Conservation (phyloP, 1,284 basidiomycete species). For the Fistulina hepatica region DNA sequence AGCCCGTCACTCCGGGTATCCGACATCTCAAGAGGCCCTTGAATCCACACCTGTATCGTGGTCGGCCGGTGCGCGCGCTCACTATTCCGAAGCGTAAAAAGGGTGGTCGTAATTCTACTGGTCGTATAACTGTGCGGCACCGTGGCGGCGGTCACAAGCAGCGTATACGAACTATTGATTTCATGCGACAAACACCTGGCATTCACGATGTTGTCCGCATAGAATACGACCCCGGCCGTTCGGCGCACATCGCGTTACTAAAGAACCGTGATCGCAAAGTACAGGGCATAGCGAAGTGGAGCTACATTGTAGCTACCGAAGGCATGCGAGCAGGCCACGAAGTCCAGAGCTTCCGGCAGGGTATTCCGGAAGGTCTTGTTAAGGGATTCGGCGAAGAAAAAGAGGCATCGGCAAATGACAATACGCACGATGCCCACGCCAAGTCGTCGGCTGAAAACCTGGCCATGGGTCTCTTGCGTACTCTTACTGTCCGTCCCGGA, state of each 20-base stretch:
- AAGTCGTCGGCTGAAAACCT: constrained; percentile 46
- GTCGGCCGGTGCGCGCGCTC: constrained; percentile 73
- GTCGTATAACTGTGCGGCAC: constrained; percentile 81
- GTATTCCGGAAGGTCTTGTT: constrained; percentile 69
- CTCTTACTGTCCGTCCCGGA: constrained; percentile 79
- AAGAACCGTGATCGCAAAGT: constrained; percentile 42
- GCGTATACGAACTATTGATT: constrained; percentile 84
- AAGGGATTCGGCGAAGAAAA: constrained; percentile 40
- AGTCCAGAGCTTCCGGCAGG: constrained; percentile 80
- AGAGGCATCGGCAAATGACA: constrained; percentile 9
- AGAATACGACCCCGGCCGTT: constrained; percentile 93
- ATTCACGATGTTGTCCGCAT: constrained; percentile 85
- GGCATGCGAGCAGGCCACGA: constrained; percentile 82
- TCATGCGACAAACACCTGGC: constrained; percentile 66
- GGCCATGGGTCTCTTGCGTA: constrained; percentile 80
- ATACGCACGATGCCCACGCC: constrained; percentile 8
- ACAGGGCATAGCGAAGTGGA: constrained; percentile 46
- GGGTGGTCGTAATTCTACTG: constrained; percentile 80
- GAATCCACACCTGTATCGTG: constrained; percentile 75
- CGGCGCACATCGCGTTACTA: constrained; percentile 89
- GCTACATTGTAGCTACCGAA: constrained; percentile 89
- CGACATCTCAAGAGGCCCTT: constrained; percentile 81
- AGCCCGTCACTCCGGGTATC: constrained; percentile 78
- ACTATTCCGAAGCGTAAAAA: constrained; percentile 77
- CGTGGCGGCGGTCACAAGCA: constrained; percentile 88